Evolutionary conservation across 106 monocot genomes (phyloP).

Genomic region (Dendrobium officinale): DNA sequence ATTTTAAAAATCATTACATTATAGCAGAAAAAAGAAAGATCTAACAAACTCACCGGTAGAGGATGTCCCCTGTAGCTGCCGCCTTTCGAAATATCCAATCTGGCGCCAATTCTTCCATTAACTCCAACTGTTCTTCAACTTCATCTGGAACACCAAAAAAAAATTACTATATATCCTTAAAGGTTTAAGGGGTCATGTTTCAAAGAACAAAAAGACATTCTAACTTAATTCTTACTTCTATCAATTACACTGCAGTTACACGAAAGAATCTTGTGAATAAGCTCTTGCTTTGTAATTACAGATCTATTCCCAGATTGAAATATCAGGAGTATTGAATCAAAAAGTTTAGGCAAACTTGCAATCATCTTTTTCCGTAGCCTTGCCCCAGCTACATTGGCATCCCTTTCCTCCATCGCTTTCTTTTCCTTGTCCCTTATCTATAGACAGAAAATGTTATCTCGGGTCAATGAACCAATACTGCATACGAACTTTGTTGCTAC

Average conservation of each 20-base stretch:
- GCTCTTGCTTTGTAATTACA: constrained; percentile 72
- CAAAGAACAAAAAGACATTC: not conserved
- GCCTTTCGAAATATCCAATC: constrained; percentile 76
- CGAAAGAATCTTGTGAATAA: constrained; percentile 69
- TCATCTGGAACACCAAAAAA: constrained; percentile 42
- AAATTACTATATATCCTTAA: not conserved
- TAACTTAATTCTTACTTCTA: constrained; percentile 34
- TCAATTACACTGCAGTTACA: constrained; percentile 55
- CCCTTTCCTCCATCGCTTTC: constrained; percentile 40
- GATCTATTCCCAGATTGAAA: constrained; percentile 60
- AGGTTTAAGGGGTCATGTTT: not conserved
- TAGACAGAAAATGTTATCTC: not conserved
- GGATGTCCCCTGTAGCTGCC: constrained; percentile 40
- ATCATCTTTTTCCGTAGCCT: constrained; percentile 53
- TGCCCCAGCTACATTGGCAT: constrained; percentile 25
- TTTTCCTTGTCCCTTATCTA: constrained; percentile 77
- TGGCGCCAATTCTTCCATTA: constrained; percentile 73
- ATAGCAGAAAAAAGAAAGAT: too few relatives aligned
- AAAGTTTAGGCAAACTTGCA: constrained; percentile 55
- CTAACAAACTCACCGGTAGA: constrained; percentile 47
- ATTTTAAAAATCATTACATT: not conserved
- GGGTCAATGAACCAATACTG: not conserved
- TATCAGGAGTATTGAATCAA: constrained; percentile 66
- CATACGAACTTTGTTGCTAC: not conserved
- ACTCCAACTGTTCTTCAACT: constrained; percentile 68